Conservation (phyloP, 2,329 filamentous ascomycete species). For the Claviceps cyperi region DNA sequence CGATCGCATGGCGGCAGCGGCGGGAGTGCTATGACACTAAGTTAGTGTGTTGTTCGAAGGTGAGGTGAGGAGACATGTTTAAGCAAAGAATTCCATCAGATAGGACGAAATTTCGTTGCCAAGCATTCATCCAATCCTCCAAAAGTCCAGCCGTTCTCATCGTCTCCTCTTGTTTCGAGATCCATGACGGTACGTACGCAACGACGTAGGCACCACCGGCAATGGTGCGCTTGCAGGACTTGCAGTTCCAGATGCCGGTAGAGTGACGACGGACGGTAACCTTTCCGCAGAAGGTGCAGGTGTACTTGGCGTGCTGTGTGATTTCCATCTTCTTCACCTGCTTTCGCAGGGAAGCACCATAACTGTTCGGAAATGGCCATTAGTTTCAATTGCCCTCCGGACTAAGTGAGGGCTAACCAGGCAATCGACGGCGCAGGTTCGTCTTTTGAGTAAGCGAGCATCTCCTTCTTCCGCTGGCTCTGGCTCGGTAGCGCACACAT, state of each 20-base stretch:
- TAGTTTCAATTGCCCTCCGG: neutral
- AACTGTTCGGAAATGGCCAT: conserved; percentile 36
- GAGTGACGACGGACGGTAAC: conserved; percentile 79
- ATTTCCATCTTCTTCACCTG: conserved; percentile 98
- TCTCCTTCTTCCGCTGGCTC: neutral
- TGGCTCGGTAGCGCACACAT: neutral
- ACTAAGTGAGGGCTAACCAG: neutral
- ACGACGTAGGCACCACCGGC: conserved; percentile 75
- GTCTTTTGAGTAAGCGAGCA: neutral
- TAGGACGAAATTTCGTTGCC: neutral
- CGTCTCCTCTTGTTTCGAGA: neutral
- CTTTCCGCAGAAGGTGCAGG: conserved; percentile 99
- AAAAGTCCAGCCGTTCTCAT: neutral
- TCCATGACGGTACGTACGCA: conserved; percentile 54
- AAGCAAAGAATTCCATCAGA: too few species aligned
- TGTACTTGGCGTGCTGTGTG: conserved; percentile 92
- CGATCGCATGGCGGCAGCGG: conserved; percentile 85
- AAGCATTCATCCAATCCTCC: neutral
- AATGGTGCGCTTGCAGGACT: conserved; percentile 76
- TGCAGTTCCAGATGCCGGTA: conserved; percentile 96
- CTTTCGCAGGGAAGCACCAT: conserved; percentile 98
- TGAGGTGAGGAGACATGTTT: neutral
- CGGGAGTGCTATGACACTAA: conserved; percentile 55
- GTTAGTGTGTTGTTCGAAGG: neutral
- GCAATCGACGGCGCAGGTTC: neutral